These are phyloP conservation scores for Perilla frutescens DNA, from an alignment of 257 asterid genomes.

Conservation along the genomic window DNA sequence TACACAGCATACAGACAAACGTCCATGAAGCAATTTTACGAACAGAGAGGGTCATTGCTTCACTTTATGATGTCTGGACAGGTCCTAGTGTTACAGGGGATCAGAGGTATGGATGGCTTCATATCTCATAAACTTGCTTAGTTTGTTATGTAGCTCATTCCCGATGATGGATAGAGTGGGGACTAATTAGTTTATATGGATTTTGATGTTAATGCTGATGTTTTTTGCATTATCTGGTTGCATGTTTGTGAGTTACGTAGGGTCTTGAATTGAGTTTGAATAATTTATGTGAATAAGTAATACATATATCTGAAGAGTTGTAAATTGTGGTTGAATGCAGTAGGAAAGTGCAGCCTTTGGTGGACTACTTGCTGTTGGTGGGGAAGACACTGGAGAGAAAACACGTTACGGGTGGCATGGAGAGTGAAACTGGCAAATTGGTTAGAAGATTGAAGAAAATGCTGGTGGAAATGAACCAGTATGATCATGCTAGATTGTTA, in stretches of 20 bases:
- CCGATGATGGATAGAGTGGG: neutral
- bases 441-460: slow-evolving; percentile 86
- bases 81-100: slow-evolving; percentile 72
- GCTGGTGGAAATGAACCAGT: slow-evolving; percentile 89
- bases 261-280: neutral
- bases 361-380: slow-evolving; percentile 69
- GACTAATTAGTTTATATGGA: neutral
- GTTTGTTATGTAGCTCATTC: slow-evolving; percentile 13
- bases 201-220: neutral
- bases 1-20: slow-evolving; percentile 71
- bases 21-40: slow-evolving; percentile 80
- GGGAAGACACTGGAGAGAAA: slow-evolving; percentile 70
- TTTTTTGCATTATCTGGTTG: neutral
- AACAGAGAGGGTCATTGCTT: slow-evolving; percentile 78
- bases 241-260: neutral
- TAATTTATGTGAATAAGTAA: too few relatives aligned
- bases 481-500: slow-evolving; percentile 76
- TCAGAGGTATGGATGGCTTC: slow-evolving; percentile 59
- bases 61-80: slow-evolving; percentile 83
- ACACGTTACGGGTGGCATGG: slow-evolving; percentile 46
- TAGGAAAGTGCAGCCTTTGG: slow-evolving; percentile 73
- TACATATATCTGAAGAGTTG: too few relatives aligned
- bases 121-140: neutral
- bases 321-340: slow-evolving; percentile 35
- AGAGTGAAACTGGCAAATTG: slow-evolving; percentile 57